phyloP scores from a whole-genome alignment of 2,329 filamentous ascomycete genomes.

The Apiospora sp. region DNA sequence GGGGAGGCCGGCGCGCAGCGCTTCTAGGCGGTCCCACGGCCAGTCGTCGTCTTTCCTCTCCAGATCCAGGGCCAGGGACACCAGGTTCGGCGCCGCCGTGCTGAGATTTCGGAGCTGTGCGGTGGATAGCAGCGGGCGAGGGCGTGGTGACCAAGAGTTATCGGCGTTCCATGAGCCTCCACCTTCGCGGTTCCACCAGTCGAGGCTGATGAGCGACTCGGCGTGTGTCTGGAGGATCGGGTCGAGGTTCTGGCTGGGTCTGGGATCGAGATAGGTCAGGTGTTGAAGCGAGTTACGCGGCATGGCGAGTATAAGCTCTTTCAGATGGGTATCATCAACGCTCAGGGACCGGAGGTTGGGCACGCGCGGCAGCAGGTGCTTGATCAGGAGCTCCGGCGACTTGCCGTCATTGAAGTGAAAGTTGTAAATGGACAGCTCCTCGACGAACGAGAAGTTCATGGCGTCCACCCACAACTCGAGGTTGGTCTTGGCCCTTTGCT shows the following conservation, averaged over 20 bases:
- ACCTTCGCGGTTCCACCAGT: background rate
- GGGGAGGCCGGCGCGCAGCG: background rate
- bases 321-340: background rate
- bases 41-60: background rate
- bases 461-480: background rate
- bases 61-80: background rate
- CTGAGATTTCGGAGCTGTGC: background rate
- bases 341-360: background rate
- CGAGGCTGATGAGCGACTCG: background rate
- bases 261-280: background rate
- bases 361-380: background rate
- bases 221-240: background rate
- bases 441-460: background rate
- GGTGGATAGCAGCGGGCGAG: background rate
- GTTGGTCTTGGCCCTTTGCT: background rate
- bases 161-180: background rate
- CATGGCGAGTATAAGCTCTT: background rate
- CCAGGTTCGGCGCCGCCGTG: background rate
- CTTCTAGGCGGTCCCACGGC: background rate
- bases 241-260: background rate
- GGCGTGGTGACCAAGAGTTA: background rate
- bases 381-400: background rate
- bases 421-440: background rate
- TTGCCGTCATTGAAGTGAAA: background rate
- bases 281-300: background rate